Percentiles rank a stretch among this genome's conserved stretches.
Conservation (phyloP, 345 rosid species). For the Brassica napus region Da-Ae NC_063447.1:26191501-26192000, state of each 20-base stretch:
- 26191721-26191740: slow-evolving; percentile 13
- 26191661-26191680: background rate
- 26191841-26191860: slow-evolving; percentile 33
- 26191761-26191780: slow-evolving; percentile 44
- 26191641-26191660: background rate
- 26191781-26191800: slow-evolving; percentile 40
- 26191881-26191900: background rate
- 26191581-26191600: background rate
- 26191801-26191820: slow-evolving; percentile 1
- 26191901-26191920: background rate
- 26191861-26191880: background rate
- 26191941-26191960: background rate
- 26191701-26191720: slow-evolving; percentile 15
- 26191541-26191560: slow-evolving; percentile 3
- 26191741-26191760: slow-evolving; percentile 20
- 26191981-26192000: background rate
- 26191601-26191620: background rate
- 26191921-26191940: background rate
- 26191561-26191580: background rate
- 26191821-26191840: background rate
- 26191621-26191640: background rate
- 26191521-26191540: slow-evolving; percentile 9
- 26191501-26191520: background rate
- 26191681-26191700: background rate
- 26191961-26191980: background rate